Conservation (phyloP, 1,284 basidiomycete genomes). For the Earliella scabrosa region DNA sequence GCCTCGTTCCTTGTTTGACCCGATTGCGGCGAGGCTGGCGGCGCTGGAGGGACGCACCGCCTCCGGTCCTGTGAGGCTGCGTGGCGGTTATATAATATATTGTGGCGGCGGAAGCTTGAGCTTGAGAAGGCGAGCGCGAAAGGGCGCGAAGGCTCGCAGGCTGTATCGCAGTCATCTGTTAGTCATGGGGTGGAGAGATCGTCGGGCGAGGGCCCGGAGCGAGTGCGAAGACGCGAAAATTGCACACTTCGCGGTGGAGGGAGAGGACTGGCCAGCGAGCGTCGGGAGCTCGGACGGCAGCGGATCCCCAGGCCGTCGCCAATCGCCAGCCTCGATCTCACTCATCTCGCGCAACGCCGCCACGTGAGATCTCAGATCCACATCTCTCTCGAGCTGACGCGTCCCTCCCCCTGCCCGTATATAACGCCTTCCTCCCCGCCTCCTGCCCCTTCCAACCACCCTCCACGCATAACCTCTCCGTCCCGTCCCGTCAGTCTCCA, state of each 20-base stretch:
- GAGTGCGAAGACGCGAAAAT: too few species aligned
- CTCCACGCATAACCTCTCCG: slow-evolving; percentile 19
- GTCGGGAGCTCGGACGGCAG: slow-evolving; percentile 3
- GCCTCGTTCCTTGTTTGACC: slow-evolving; percentile 18
- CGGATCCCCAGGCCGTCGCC: slow-evolving; percentile 19
- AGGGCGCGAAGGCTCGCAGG: too few species aligned
- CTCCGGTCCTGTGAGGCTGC: slow-evolving; percentile 13
- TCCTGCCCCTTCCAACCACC: slow-evolving; percentile 21
- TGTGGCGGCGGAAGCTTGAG: neutral
- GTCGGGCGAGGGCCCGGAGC: neutral
- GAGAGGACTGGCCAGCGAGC: neutral
- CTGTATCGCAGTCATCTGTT: neutral
- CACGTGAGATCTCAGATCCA: slow-evolving; percentile 41
- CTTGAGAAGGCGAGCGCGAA: neutral
- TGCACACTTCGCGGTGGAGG: neutral
- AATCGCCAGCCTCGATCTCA: slow-evolving; percentile 30
- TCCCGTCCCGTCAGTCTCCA: slow-evolving; percentile 14
- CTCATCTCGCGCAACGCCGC: slow-evolving; percentile 26
- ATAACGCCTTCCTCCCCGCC: slow-evolving; percentile 30
- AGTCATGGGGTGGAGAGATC: neutral
- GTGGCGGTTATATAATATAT: neutral
- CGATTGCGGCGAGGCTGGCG: slow-evolving; percentile 12
- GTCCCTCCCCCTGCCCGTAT: slow-evolving; percentile 35
- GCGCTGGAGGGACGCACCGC: slow-evolving; percentile 13
- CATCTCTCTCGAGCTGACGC: slow-evolving; percentile 41